Conservation (phyloP, 805 yeast species). For the Ogataea henricii region DNA sequence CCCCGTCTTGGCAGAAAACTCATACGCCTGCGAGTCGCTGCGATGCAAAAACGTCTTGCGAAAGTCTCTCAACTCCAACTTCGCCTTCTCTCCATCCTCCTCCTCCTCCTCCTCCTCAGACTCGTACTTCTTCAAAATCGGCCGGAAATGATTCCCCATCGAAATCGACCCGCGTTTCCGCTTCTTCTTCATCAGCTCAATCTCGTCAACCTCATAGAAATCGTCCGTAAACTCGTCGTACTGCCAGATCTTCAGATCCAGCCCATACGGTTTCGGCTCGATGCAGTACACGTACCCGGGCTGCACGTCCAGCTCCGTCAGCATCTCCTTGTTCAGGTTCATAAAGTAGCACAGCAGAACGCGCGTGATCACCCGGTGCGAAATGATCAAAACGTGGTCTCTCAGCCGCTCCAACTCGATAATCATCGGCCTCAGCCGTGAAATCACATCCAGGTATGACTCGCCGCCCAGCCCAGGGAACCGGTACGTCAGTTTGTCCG, state of each 20-base stretch:
- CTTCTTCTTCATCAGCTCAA: constrained; percentile 37
- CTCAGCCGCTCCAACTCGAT: constrained; percentile 38
- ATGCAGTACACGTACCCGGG: constrained; percentile 39
- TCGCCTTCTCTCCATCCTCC: constrained; percentile 4
- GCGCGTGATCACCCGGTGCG: constrained; percentile 38
- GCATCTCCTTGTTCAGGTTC: constrained; percentile 39
- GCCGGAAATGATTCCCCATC: constrained; percentile 24
- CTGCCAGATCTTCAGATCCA: constrained; percentile 40
- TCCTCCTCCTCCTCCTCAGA: constrained; percentile 20
- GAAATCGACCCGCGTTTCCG: constrained; percentile 34
- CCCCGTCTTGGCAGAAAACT: constrained; percentile 19
- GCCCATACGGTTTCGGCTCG: constrained; percentile 42
- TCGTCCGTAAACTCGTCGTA: constrained; percentile 37
- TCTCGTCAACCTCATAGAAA: constrained; percentile 41
- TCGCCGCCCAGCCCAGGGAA: constrained; percentile 43
- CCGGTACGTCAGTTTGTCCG: constrained; percentile 35
- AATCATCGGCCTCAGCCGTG: constrained; percentile 38
- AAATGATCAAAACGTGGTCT: constrained; percentile 37
- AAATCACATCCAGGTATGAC: constrained; percentile 39
- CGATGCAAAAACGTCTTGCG: constrained; percentile 23
- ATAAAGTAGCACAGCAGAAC: constrained; percentile 40
- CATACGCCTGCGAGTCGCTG: constrained; percentile 36
- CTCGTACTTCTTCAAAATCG: constrained; percentile 24
- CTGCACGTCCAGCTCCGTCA: constrained; percentile 41
- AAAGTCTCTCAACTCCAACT: constrained; percentile 10